Percentiles rank a stretch among this genome's conserved stretches.
Conservation (phyloP, 2,329 filamentous ascomycete genomes). For the Alternaria atra region DNA sequence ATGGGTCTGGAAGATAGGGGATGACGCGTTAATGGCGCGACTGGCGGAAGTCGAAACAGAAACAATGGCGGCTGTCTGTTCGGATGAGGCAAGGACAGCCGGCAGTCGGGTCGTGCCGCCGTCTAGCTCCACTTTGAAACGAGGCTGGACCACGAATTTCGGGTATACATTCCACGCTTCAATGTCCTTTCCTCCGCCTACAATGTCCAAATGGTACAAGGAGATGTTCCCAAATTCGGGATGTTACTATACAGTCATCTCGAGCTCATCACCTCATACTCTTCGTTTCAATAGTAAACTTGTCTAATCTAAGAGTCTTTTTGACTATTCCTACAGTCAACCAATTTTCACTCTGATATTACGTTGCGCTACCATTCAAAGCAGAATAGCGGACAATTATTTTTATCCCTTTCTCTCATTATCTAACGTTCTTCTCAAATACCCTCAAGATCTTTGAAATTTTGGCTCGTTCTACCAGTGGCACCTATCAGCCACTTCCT, state of each 20-base stretch:
- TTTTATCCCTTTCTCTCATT: neutral
- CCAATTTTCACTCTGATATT: neutral
- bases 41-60: constrained; percentile 6
- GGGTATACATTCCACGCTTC: neutral
- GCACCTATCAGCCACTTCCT: constrained; percentile 2
- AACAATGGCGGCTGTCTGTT: constrained; percentile 3
- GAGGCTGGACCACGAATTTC: constrained; percentile 2
- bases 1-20: constrained; percentile 9
- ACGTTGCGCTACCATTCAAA: neutral
- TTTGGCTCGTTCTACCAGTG: neutral
- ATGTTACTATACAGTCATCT: neutral
- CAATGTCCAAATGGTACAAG: neutral
- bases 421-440: neutral
- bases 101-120: constrained; percentile 18
- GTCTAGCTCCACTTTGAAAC: constrained; percentile 16
- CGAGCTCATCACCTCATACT: neutral
- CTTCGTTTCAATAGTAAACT: neutral
- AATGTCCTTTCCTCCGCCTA: neutral
- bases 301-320: neutral
- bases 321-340: neutral
- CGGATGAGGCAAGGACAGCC: constrained; percentile 4
- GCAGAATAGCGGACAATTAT: neutral
- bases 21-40: constrained; percentile 8
- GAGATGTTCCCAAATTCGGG: fast-evolving
- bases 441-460: neutral